Conservation (phyloP, 805 yeast species). For the Nakazawaea pomicola region DNA sequence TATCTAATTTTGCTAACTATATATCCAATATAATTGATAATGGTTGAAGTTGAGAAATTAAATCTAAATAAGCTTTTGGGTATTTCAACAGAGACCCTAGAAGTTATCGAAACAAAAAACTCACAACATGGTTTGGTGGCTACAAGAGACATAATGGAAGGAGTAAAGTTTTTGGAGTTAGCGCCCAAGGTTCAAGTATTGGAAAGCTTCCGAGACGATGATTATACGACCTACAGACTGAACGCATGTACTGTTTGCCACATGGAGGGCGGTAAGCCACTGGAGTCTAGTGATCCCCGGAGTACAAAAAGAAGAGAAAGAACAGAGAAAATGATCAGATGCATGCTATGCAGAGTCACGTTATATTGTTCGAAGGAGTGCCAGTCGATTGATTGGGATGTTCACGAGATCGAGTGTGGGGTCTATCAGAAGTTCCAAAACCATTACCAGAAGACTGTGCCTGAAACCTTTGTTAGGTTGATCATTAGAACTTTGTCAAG, state of each 20-base stretch:
- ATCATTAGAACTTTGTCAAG: slow-evolving; percentile 1
- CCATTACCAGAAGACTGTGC: slow-evolving; percentile 2
- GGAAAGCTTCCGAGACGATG: slow-evolving; percentile 5
- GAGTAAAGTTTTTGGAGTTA: slow-evolving; percentile 5
- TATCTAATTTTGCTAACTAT: no score
- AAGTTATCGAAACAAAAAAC: background rate
- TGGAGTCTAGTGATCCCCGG: slow-evolving; percentile 13
- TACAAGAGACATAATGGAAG: background rate
- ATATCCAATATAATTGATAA: no score
- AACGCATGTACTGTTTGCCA: slow-evolving; percentile 12
- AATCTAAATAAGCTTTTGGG: no score
- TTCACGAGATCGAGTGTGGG: slow-evolving; percentile 17
- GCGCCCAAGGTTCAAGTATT: slow-evolving; percentile 11
- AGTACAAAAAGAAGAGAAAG: no score
- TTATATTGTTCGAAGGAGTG: slow-evolving; percentile 15
- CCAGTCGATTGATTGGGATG: slow-evolving; percentile 10
- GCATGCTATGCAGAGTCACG: no score
- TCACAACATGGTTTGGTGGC: background rate
- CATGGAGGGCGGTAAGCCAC: slow-evolving; percentile 12
- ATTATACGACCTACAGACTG: slow-evolving; percentile 6
- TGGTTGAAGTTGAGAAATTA: no score
- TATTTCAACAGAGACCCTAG: no score
- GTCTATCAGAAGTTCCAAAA: slow-evolving; percentile 7
- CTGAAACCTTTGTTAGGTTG: background rate
- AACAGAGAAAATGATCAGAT: no score